Evolutionary conservation across 257 asterid species (phyloP), one percentile per base, ranked within the genome.

Genomic region (Anisodus acutangulus): DNA sequence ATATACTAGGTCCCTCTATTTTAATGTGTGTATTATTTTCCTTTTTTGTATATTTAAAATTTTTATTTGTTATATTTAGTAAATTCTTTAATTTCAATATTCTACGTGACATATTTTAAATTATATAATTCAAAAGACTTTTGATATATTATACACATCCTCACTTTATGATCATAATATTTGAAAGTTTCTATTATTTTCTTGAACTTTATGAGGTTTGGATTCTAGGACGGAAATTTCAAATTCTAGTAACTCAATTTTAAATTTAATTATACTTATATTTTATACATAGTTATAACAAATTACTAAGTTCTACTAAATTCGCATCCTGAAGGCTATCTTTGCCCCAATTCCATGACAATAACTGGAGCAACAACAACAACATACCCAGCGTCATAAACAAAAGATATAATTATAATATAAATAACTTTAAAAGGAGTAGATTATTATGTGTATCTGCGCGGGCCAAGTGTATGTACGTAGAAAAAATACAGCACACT

Each of bases 401-500:
- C 35, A 1, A 31, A 31, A 1, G 35, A 1, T 31, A 31, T 41
- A 41, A 41, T 41, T 3, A 41, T 41, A 41, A 41, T 41, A 41
- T 41, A 41, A 41, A 41, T 41, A 41, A 41, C 45, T 41, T 31
- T 3, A 41, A 41, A 41, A 41, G 45, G 45, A 5, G 45, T 41
- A 41, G 45, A 41, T 6, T 41, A 58, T 15, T 58, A 17, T 12
- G 37, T 17, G 58, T 45, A 71, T 17, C 43, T 71, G 37, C 39
- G 79, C 7, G 57, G 58, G 39, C 57, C 4, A 71, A 45, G 39
- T n/a, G 79, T 71, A 37, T 45, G 39, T n/a, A 45, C 79, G 37
- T 45, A 37, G 19, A 26, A 39, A 69, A 69, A 69, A 69, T 8
- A 60, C 13, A 69, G 26, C 26, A 69, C 78, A 69, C 84, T 59